A percentile compares a stretch with the other conserved stretches of the same genome.
These are phyloP conservation scores for Aristolochia californica DNA, from an alignment of 164 flowering plant species.

Conservation along the genomic window DNA sequence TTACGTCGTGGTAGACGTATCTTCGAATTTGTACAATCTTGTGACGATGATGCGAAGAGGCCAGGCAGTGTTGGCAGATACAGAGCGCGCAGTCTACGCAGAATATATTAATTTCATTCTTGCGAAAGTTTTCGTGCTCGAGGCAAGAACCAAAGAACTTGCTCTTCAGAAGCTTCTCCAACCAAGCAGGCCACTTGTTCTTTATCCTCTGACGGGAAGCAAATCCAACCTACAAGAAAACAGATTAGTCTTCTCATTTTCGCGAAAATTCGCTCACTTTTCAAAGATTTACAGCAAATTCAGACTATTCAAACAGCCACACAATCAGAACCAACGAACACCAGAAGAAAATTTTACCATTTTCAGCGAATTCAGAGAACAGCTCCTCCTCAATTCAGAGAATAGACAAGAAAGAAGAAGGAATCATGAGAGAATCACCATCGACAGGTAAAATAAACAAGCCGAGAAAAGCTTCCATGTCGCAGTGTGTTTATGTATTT, in stretches of 20 bases:
- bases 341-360: slow-evolving; percentile 6
- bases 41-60: slow-evolving; percentile 18
- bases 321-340: background rate
- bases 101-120: slow-evolving; percentile 54
- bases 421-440: no score
- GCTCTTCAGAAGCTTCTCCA: slow-evolving; percentile 7
- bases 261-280: background rate
- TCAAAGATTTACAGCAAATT: background rate
- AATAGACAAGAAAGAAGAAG: background rate
- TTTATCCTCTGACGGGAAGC: background rate
- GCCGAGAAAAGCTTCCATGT: no score
- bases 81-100: slow-evolving; percentile 48
- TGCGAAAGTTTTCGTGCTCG: slow-evolving; percentile 16
- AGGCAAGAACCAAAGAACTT: slow-evolving; percentile 14
- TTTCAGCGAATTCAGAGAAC: background rate
- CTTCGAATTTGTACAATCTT: slow-evolving; percentile 57
- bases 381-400: background rate
- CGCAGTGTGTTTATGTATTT: no score
- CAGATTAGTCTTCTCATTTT: background rate
- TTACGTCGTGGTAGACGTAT: slow-evolving; percentile 64
- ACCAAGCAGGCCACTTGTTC: slow-evolving; percentile 9
- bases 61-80: slow-evolving; percentile 46
- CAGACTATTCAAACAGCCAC: background rate
- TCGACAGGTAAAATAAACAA: no score
- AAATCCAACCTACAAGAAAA: slow-evolving; percentile 1